Base-by-base conservation (phyloP, 306 rosid species). In the Dicorynia guianensis region DNA sequence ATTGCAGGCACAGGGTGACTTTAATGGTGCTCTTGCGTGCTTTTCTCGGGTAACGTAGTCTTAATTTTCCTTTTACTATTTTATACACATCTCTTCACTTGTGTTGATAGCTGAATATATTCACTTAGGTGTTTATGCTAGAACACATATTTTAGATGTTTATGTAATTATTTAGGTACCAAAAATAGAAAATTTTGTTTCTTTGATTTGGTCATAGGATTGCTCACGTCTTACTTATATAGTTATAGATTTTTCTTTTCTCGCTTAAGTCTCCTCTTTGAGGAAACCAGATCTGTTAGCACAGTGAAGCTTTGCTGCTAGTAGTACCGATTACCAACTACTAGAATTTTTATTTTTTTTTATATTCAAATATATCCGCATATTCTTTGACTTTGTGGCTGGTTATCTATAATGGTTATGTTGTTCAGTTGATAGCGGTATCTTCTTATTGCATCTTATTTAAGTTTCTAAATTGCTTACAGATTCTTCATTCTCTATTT, bases 1-100 rank as follows among this genome's bases (percentile, higher is more conserved):
- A 42, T 85, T 85, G 69, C 93, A 88, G 74, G 93, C 93, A 34
- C 81, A 53, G 44, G 92, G 93, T 38, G 92, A 92, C 80, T 92
- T 88, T 25, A 61, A 49, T 71, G 90, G 76, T 34, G 92, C 97
- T 63, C 97, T 92, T 82, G 7, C 48, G 11, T 90, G 79, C 80
- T 92, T 88, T 42, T 83, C 97, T 62, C 84, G 79, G 91, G 97
- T 89, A 11, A 65, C 30, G 6, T 11, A 5, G 19, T 0, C 11
- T 68, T 17, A 40, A 19, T 76, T 12, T 5, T 55, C 1, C 30
- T 67, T 17, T 6, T 50, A 69, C 43, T 72, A 7, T 58, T 67
- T 5, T 40, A 2, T 5, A 40, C 46, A 1, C 10, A 2, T 25
- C 30, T 25, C 30, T 25, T 25, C 30, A 25, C 30, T 25, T 25